A percentile compares a stretch with the other conserved stretches of the same genome.
phyloP scores from a whole-genome alignment of 306 rosid species.

The Trifolium fragiferum region DNA sequence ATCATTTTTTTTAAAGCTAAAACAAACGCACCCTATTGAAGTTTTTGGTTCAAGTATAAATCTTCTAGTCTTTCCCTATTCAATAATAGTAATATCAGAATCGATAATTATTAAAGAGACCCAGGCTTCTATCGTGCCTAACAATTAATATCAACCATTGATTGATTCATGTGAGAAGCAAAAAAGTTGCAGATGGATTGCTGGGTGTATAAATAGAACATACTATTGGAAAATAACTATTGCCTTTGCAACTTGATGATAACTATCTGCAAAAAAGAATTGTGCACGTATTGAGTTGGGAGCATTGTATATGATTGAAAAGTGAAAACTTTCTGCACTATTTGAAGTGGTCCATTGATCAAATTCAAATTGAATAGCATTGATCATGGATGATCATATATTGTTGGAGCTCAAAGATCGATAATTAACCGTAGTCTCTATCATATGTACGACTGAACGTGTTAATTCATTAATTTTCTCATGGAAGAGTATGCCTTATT shows the following conservation, averaged over 20 bases:
- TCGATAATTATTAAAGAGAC: no score
- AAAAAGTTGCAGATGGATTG: conserved; percentile 32
- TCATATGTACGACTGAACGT: no score
- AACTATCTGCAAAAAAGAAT: not conserved
- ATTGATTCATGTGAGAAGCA: conserved; percentile 18
- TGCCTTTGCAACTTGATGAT: conserved; percentile 39
- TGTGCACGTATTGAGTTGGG: conserved; percentile 26
- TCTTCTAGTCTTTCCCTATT: no score
- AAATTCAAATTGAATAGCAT: not conserved
- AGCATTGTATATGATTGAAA: not conserved
- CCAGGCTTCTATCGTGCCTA: no score
- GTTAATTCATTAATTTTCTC: no score
- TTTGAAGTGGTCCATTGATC: not conserved
- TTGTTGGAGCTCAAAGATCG: not conserved
- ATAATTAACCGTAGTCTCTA: no score
- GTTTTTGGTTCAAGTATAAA: no score
- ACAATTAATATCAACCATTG: not conserved
- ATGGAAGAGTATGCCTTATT: no score
- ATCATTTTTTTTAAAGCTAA: no score
- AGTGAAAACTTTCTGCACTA: not conserved
- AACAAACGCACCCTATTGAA: no score
- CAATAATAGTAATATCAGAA: no score
- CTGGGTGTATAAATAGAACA: conserved; percentile 20
- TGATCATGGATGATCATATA: not conserved
- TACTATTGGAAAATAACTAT: not conserved